Evolutionary conservation across 2,329 filamentous ascomycete genomes (phyloP).

Genomic region (Sarocladiaceae sp.): DNA sequence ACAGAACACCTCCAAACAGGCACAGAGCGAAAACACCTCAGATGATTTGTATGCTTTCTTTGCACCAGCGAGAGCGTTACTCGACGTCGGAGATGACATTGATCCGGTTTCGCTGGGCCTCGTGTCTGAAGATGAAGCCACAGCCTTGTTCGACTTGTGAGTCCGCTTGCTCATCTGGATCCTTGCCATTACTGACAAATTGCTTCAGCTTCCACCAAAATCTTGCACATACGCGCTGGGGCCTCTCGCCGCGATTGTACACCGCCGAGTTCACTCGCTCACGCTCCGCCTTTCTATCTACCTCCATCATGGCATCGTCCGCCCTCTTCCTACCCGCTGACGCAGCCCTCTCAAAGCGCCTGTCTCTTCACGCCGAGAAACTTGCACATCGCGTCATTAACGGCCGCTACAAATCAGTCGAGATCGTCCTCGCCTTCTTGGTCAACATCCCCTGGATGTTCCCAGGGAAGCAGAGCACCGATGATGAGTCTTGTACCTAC

Average conservation of each 20-base stretch:
- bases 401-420: conserved; percentile 60
- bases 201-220: conserved; percentile 58
- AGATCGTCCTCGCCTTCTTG: conserved; percentile 70
- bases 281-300: conserved; percentile 65
- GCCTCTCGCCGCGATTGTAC: conserved; percentile 61
- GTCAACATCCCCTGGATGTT: conserved; percentile 72
- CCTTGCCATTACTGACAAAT: neutral
- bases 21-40: conserved; percentile 27
- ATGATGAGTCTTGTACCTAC: conserved; percentile 67
- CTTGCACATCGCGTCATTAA: conserved; percentile 57
- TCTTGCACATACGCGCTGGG: conserved; percentile 68
- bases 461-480: conserved; percentile 59
- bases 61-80: conserved; percentile 51
- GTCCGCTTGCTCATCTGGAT: conserved; percentile 17
- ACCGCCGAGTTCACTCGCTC: conserved; percentile 58
- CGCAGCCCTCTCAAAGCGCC: conserved; percentile 56
- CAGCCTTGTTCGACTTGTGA: conserved; percentile 59
- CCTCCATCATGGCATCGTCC: conserved; percentile 62
- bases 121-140: conserved; percentile 59
- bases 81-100: conserved; percentile 57
- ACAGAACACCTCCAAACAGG: conserved; percentile 12
- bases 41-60: conserved; percentile 60
- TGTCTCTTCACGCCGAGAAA: conserved; percentile 57
- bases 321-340: conserved; percentile 61
- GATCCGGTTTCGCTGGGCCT: conserved; percentile 66